Conservation (phyloP, 768 basidiomycete species). For the Boletus vinaceobasis region DNA sequence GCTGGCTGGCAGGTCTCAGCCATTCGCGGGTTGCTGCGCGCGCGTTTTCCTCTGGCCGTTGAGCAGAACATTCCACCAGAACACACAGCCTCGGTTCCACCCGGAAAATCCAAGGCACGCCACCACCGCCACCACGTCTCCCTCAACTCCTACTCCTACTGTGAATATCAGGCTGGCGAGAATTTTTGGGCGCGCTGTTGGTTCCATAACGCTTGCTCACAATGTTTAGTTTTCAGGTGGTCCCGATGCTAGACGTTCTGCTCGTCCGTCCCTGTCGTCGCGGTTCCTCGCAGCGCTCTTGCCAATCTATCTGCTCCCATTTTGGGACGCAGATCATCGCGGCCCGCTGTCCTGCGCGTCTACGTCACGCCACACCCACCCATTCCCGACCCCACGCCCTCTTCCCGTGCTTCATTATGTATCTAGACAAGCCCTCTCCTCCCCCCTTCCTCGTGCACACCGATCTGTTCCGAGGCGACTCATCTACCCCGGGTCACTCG, state of each 20-base stretch:
- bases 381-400: conserved; percentile 14
- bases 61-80: conserved; percentile 27
- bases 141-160: no score
- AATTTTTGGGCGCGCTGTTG: no score
- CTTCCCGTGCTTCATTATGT: conserved; percentile 17
- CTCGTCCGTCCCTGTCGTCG: background rate
- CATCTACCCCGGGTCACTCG: no score
- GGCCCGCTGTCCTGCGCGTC: conserved; percentile 3
- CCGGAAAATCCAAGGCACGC: conserved; percentile 9
- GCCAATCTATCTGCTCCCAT: conserved; percentile 11
- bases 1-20: background rate
- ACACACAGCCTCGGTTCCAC: conserved; percentile 29
- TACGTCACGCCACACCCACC: conserved; percentile 15
- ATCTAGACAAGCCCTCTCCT: background rate
- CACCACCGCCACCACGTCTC: conserved; percentile 5
- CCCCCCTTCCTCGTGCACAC: conserved; percentile 4
- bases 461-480: conserved; percentile 3
- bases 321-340: conserved; percentile 26
- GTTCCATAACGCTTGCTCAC: no score
- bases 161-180: no score
- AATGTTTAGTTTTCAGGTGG: no score
- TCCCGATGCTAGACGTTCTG: no score
- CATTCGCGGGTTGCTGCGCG: background rate
- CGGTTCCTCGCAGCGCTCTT: background rate
- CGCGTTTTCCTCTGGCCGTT: background rate